phyloP scores from a whole-genome alignment of 768 basidiomycete species.

The Rubroboletus pulcherrimus region DNA sequence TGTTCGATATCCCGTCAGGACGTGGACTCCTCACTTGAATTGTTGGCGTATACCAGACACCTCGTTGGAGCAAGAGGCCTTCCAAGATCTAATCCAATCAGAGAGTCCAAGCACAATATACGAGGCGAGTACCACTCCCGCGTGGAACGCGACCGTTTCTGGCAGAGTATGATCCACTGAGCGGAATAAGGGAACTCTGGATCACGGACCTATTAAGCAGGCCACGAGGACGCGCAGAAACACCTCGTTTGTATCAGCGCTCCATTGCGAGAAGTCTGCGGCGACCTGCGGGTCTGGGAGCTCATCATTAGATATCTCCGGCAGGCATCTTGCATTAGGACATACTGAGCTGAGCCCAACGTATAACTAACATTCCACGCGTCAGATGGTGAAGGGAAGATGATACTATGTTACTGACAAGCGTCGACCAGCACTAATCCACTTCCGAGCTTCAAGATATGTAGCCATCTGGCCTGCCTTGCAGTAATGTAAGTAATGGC shows the following conservation, averaged over 20 bases:
- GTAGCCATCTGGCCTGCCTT: slow-evolving; percentile 60
- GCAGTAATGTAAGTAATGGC: slow-evolving; percentile 1
- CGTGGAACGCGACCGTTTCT: slow-evolving; percentile 79
- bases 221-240: slow-evolving; percentile 63
- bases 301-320: neutral
- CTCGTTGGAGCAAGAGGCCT: slow-evolving; percentile 9
- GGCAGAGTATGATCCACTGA: neutral
- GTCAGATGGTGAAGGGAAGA: slow-evolving; percentile 1
- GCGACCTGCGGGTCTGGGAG: slow-evolving; percentile 39
- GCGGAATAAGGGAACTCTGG: neutral
- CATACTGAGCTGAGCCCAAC: slow-evolving; percentile 71
- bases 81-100: slow-evolving; percentile 34
- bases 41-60: slow-evolving; percentile 55
- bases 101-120: slow-evolving; percentile 45
- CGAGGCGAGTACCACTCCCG: slow-evolving; percentile 58
- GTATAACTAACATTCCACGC: slow-evolving; percentile 50
- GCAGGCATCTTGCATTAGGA: neutral
- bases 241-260: slow-evolving; percentile 41
- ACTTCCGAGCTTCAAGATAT: slow-evolving; percentile 56
- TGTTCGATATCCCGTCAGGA: too few species aligned
- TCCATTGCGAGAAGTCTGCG: slow-evolving; percentile 46
- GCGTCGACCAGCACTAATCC: slow-evolving; percentile 65
- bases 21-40: slow-evolving; percentile 45
- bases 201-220: slow-evolving; percentile 53
- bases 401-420: slow-evolving; percentile 44